Percentiles rank a stretch among this genome's conserved stretches.
Evolutionary conservation across 257 asterid species (phyloP).

Genomic region (Leonotis leonurus): DNA sequence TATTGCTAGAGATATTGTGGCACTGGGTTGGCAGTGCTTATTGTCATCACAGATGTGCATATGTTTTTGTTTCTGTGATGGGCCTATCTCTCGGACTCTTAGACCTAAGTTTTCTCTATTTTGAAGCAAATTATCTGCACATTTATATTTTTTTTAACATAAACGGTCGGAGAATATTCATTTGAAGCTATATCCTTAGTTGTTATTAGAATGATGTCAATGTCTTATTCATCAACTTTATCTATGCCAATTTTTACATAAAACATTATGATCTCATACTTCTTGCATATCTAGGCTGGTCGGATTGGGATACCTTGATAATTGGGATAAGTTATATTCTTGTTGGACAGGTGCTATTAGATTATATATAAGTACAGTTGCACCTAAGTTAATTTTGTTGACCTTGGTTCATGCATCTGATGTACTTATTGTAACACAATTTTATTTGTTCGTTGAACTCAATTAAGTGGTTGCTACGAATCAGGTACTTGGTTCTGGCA

Average conservation of each 20-base stretch:
- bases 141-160: no score
- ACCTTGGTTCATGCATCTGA: neutral
- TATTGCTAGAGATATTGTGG: neutral
- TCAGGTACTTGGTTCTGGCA: slow-evolving; percentile 94
- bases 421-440: no score
- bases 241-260: neutral
- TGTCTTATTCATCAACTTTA: neutral
- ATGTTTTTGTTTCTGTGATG: neutral
- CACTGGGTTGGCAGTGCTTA: no score
- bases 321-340: neutral
- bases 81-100: neutral
- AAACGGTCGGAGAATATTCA: neutral
- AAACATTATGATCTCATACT: neutral
- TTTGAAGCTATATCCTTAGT: neutral
- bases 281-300: neutral
- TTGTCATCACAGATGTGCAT: neutral
- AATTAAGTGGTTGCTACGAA: neutral
- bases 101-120: no score
- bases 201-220: neutral
- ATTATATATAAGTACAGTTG: no score
- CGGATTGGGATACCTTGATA: neutral
- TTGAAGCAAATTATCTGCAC: no score
- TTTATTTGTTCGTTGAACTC: slow-evolving; percentile 9
- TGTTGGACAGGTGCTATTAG: neutral
- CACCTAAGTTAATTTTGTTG: neutral